phyloP scores from a whole-genome alignment of 2,329 filamentous ascomycete genomes.

The Penicillium sp. region DNA sequence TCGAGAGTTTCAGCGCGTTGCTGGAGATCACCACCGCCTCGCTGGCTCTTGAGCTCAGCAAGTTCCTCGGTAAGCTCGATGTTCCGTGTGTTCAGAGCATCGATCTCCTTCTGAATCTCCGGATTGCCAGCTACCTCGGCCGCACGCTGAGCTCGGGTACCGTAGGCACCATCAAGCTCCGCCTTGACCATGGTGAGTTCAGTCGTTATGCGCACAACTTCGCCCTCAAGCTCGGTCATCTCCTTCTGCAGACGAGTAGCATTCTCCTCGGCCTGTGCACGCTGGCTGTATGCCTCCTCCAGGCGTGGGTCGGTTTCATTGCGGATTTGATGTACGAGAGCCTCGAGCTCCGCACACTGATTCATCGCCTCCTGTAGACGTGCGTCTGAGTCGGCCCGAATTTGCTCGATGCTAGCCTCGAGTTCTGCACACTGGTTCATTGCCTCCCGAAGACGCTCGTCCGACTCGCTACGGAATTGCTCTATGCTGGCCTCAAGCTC shows the following conservation, averaged over 20 bases:
- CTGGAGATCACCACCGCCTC: slow-evolving; percentile 39
- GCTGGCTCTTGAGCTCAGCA: slow-evolving; percentile 40
- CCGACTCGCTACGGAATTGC: slow-evolving; percentile 31
- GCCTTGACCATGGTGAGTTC: slow-evolving; percentile 87
- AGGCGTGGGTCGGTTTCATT: slow-evolving; percentile 31
- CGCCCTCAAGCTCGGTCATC: slow-evolving; percentile 56
- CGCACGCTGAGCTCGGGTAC: slow-evolving; percentile 66
- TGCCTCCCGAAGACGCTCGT: slow-evolving; percentile 28
- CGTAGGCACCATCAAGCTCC: slow-evolving; percentile 93
- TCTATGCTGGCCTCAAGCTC: slow-evolving; percentile 15
- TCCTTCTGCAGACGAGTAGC: slow-evolving; percentile 48
- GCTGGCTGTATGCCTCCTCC: slow-evolving; percentile 26
- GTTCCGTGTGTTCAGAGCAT: slow-evolving; percentile 53
- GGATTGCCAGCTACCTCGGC: slow-evolving; percentile 62
- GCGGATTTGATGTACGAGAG: slow-evolving; percentile 27
- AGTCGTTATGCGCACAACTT: slow-evolving; percentile 65
- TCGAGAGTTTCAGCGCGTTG: slow-evolving; percentile 57
- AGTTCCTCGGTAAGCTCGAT: slow-evolving; percentile 48
- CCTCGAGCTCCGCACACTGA: neutral
- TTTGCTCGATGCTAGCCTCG: slow-evolving; percentile 18
- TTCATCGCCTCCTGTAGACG: slow-evolving; percentile 16
- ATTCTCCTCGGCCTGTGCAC: slow-evolving; percentile 37
- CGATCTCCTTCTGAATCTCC: slow-evolving; percentile 59
- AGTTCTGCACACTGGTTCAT: slow-evolving; percentile 30
- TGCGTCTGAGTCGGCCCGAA: no score